These are phyloP conservation scores for Cladophialophora carrionii DNA, from an alignment of 2,329 filamentous ascomycete species.

Conservation along the genomic window DNA sequence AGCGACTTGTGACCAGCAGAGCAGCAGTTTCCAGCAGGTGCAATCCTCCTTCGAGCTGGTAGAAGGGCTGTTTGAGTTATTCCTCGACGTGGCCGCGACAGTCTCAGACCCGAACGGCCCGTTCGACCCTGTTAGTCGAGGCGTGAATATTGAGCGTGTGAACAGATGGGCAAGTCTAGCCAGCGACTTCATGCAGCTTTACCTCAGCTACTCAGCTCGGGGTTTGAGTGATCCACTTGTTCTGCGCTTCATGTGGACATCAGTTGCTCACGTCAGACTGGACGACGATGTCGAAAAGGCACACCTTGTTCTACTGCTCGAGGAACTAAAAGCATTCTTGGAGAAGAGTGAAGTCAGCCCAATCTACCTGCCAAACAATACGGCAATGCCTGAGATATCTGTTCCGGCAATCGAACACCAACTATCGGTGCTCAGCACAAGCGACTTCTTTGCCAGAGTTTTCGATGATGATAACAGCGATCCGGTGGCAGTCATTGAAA, in stretches of 20 bases:
- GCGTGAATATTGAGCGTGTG: slow-evolving; percentile 61
- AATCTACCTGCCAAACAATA: slow-evolving; percentile 76
- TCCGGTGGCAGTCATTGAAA: slow-evolving; percentile 84
- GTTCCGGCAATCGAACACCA: slow-evolving; percentile 82
- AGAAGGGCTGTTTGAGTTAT: slow-evolving; percentile 67
- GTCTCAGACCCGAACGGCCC: slow-evolving; percentile 64
- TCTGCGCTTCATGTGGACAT: slow-evolving; percentile 69
- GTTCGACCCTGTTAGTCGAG: slow-evolving; percentile 56
- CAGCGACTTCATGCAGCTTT: slow-evolving; percentile 56
- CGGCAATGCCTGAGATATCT: slow-evolving; percentile 85
- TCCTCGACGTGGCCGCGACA: slow-evolving; percentile 67
- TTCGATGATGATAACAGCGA: slow-evolving; percentile 83
- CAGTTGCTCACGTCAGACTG: slow-evolving; percentile 64
- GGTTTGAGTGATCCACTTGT: slow-evolving; percentile 50
- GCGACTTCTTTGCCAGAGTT: slow-evolving; percentile 91
- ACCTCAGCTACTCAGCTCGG: slow-evolving; percentile 41
- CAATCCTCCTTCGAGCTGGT: slow-evolving; percentile 41
- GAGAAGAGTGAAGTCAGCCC: slow-evolving; percentile 52
- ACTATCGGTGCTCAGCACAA: slow-evolving; percentile 87
- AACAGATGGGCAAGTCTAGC: slow-evolving; percentile 64
- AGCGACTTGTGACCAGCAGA: background rate
- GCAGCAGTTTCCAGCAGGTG: slow-evolving; percentile 6
- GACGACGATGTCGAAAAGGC: slow-evolving; percentile 60
- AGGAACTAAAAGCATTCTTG: slow-evolving; percentile 63
- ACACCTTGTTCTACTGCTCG: slow-evolving; percentile 64